Base-by-base conservation (phyloP, 768 basidiomycete genomes). In the Baorangia bicolor region DNA sequence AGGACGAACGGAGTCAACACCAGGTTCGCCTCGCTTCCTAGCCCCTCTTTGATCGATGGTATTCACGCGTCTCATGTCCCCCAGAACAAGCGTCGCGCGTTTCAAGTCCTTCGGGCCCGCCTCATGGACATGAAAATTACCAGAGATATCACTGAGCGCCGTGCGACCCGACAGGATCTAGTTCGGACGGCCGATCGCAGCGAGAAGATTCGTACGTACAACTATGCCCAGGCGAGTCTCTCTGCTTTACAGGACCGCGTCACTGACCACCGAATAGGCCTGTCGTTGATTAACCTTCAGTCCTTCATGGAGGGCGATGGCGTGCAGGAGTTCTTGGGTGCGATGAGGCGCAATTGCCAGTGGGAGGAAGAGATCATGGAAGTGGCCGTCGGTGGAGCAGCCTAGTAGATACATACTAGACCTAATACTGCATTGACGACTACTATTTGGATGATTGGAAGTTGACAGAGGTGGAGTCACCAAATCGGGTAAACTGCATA, bases 141-240 rank as follows among this genome's bases (percentile, higher is more conserved):
- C 1, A 80, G 79, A 38, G 90, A 95, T 4, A 81, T 88, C 41
- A 82, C 83, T 6, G 81, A 84, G 53, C 83, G 86, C 7, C 85
- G 94, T 20, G 83, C 83, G 0, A 80, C 81, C 4, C 79, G 94
- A 13, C 78, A 84, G 33, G 86, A 75, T 57, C 85, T 98, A 4
- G 87, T 98, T 10, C 83, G 84, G 40, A 85, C 87, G 0, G 87
- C 86, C 2, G 94, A 95, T 66, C 77, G 97, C 21, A 92, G 92
- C 62, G 94, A 98, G 66, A 98, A 98, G 70, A 90, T 98, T 54
- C 77, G 97, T 57, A 98, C 97, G 5, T 98, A 98, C 72, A 98
- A 97, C 64, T 95, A 87, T 69, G 83, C 92, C 1, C 94, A 94
- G 78, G 92, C 82, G 46, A 37, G 58, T n/a, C 12, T 40, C 14